phyloP scores from a whole-genome alignment of 2,329 filamentous ascomycete species.

The Fusarium nygamai region DNA sequence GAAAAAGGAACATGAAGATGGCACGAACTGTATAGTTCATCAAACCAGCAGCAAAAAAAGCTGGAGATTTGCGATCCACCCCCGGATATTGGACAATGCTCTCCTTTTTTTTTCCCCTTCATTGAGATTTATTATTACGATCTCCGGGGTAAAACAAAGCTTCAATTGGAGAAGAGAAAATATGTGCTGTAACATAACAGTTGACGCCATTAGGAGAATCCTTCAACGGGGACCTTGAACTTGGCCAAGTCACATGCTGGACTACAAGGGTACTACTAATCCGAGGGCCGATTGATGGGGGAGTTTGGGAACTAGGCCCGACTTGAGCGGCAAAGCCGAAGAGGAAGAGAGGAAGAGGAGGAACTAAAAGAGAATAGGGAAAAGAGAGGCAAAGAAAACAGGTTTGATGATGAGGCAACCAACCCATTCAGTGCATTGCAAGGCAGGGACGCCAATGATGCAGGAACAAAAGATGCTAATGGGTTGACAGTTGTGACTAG shows the following conservation, averaged over 20 bases:
- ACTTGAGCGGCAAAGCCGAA: conserved; percentile 20
- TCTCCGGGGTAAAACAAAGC: neutral
- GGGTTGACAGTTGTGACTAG: neutral
- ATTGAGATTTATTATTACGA: neutral
- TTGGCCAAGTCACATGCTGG: conserved; percentile 21
- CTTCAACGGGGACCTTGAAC: neutral
- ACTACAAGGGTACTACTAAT: neutral
- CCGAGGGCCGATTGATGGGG: conserved; percentile 18
- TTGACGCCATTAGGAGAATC: neutral
- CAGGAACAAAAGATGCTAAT: conserved; percentile 22
- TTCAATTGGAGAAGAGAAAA: neutral
- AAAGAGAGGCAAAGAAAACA: conserved; percentile 4
- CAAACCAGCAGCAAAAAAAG: neutral
- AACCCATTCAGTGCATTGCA: conserved; percentile 7
- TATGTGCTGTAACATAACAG: neutral
- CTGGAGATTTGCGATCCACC: conserved; percentile 12
- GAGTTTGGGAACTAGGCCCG: conserved; percentile 10
- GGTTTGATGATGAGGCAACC: conserved; percentile 12
- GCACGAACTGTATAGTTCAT: neutral
- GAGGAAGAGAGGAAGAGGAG: neutral
- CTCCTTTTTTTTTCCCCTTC: neutral
- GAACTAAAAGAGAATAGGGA: neutral
- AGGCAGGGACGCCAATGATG: conserved; percentile 15
- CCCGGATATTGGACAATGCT: conserved; percentile 10
- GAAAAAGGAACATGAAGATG: neutral